Base-by-base conservation (phyloP, 208 protist species). In the Perkinsela sp. region DNA sequence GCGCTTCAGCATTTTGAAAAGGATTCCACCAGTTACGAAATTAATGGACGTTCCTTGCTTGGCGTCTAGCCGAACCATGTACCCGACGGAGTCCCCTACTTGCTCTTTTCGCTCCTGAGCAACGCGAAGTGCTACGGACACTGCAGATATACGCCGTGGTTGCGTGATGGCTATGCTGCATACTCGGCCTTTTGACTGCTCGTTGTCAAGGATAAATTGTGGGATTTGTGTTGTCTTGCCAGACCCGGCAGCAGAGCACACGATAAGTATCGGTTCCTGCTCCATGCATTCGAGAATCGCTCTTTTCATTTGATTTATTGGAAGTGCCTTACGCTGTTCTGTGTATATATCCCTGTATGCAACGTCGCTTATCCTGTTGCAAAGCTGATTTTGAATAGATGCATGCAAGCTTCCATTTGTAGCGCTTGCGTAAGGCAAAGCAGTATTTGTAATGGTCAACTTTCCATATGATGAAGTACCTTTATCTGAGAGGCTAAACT, bases 21-120 rank as follows among this genome's bases (percentile, higher is more conserved):
- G 72, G 76, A 98, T 97, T 73, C 95, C 95, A 68, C 96, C 95
- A 22, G 96, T 98, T 79, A 96, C 89, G 74, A 96, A 99, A 72
- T 96, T 89, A 40, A 99, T 93, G n/a, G 77, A 78, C 0, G 94
- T 98, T 16, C 76, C 71, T 30, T 70, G 68, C 57, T 80, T 76
- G 66, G 85, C 85, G 48, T 92, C 87, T 71, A 91, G 88, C 1
- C 89, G 80, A 67, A 93, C 87, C 66, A 85, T 75, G 76, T 92
- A 94, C 13, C 89, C 89, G 40, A 88, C 89, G 67, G 76, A 85
- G 72, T 86, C 73, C 28, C 89, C 90, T 57, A 86, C 85, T 1
- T 71, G 70, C 70, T 92, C 85, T 30, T 79, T 83, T 29, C 83
- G 78, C 72, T 94, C 87, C 15, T 78, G 76, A 13, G 89, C 83